Evolutionary conservation across 1,139 yeast genomes (phyloP).

Genomic region (Hansenula sp.): DNA sequence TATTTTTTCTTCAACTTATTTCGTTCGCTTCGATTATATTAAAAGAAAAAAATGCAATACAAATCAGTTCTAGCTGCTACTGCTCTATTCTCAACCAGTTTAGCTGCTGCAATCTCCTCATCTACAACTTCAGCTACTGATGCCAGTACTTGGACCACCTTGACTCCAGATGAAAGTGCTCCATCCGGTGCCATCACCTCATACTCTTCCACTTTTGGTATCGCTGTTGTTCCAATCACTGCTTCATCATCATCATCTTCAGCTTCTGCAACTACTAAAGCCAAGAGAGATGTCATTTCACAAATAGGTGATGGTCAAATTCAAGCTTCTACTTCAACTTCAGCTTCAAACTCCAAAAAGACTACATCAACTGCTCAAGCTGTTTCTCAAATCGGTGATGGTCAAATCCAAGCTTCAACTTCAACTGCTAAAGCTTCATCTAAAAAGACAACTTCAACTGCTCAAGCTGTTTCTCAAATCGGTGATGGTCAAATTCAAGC

Average conservation of each 20-base stretch:
- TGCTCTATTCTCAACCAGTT: slow-evolving; percentile 16
- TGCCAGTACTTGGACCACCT: slow-evolving; percentile 35
- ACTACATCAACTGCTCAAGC: slow-evolving; percentile 36
- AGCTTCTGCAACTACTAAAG: too few species aligned
- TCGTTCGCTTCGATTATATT: background rate
- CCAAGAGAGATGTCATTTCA: slow-evolving; percentile 20
- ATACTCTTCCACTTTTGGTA: slow-evolving; percentile 32
- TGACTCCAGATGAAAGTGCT: slow-evolving; percentile 31
- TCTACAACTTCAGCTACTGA: too few species aligned
- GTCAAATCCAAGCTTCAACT: slow-evolving; percentile 38
- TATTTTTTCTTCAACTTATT: too few species aligned
- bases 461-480: slow-evolving; percentile 38
- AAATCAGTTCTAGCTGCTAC: slow-evolving; percentile 18
- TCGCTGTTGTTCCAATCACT: slow-evolving; percentile 49
- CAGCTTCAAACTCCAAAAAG: slow-evolving; percentile 30
- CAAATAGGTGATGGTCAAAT: slow-evolving; percentile 35
- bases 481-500: slow-evolving; percentile 45
- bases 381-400: slow-evolving; percentile 29
- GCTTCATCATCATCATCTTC: slow-evolving; percentile 46
- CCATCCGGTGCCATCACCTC: slow-evolving; percentile 33
- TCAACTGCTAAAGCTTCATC: slow-evolving; percentile 30
- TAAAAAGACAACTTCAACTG: slow-evolving; percentile 32
- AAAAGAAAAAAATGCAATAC: slow-evolving; percentile 13
- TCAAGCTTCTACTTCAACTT: slow-evolving; percentile 33
- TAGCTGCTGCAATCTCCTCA: too few species aligned